Percentiles rank a stretch among this genome's conserved stretches.
Conservation (phyloP, 768 basidiomycete species). For the Pholiota conissans region DNA sequence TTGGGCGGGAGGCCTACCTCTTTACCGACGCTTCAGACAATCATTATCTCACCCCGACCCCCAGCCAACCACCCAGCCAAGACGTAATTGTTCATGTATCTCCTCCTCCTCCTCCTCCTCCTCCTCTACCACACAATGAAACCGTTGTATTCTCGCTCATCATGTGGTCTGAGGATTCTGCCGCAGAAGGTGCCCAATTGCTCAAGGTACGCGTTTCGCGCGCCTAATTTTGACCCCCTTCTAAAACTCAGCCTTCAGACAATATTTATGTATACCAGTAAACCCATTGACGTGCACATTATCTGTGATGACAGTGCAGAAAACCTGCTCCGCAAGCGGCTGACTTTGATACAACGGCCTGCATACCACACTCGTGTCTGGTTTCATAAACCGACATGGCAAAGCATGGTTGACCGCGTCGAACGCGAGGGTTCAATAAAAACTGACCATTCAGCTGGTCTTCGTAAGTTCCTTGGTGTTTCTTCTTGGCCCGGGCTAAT, state of each 20-base stretch:
- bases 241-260: slow-evolving; percentile 22
- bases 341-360: slow-evolving; percentile 39
- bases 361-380: slow-evolving; percentile 35
- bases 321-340: slow-evolving; percentile 33
- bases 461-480: slow-evolving; percentile 34
- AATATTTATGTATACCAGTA: slow-evolving; percentile 37
- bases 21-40: background rate
- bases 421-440: slow-evolving; percentile 44
- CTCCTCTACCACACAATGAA: slow-evolving; percentile 12
- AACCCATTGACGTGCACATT: slow-evolving; percentile 41
- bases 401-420: slow-evolving; percentile 42
- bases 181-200: slow-evolving; percentile 40
- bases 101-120: background rate
- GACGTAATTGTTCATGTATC: background rate
- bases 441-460: slow-evolving; percentile 48
- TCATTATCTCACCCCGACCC: background rate
- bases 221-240: slow-evolving; percentile 5
- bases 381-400: slow-evolving; percentile 41
- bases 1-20: slow-evolving; percentile 15
- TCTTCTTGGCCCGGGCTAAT: background rate
- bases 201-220: slow-evolving; percentile 34
- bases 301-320: slow-evolving; percentile 46
- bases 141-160: slow-evolving; percentile 43
- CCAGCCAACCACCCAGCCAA: background rate
- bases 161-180: slow-evolving; percentile 43